Evolutionary conservation across 2,329 filamentous ascomycete species (phyloP).

Genomic region (Exophiala lecanii-corni): DNA sequence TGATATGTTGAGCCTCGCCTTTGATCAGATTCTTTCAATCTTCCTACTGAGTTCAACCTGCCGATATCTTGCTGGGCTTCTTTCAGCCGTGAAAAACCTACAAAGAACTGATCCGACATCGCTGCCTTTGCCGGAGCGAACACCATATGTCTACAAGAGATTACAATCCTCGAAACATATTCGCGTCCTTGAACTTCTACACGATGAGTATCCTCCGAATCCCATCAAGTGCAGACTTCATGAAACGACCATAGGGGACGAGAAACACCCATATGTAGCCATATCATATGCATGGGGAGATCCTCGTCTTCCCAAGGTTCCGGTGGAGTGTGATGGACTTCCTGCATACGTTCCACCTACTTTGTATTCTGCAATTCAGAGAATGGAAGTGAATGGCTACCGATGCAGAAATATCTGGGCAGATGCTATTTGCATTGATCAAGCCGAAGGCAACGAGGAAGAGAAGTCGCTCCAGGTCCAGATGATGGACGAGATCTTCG

Average conservation of each 20-base stretch:
- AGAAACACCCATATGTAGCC: slow-evolving; percentile 4
- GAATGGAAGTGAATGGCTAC: not conserved
- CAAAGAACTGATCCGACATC: no score
- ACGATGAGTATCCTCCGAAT: not conserved
- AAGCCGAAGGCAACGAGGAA: slow-evolving; percentile 2
- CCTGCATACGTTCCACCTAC: slow-evolving; percentile 6
- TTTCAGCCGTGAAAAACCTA: no score
- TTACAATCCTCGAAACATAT: slow-evolving; percentile 5
- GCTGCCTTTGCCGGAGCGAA: not conserved
- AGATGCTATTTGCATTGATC: slow-evolving; percentile 18
- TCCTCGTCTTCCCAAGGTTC: not conserved
- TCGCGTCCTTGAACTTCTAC: slow-evolving; percentile 10
- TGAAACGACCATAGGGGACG: not conserved
- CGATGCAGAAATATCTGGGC: slow-evolving; percentile 7
- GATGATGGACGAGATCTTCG: slow-evolving; percentile 15
- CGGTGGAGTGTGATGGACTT: slow-evolving; percentile 5
- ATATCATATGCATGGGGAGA: slow-evolving; percentile 16
- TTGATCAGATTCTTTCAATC: no score
- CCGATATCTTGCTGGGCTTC: no score
- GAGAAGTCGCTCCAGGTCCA: slow-evolving; percentile 4
- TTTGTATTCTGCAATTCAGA: slow-evolving; percentile 7
- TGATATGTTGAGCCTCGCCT: no score
- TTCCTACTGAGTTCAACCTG: no score
- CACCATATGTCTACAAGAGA: slow-evolving; percentile 2
- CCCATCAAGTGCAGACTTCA: slow-evolving; percentile 2